Evolutionary conservation across 2,329 filamentous ascomycete species (phyloP).

Genomic region (Talaromyces sp.): DNA sequence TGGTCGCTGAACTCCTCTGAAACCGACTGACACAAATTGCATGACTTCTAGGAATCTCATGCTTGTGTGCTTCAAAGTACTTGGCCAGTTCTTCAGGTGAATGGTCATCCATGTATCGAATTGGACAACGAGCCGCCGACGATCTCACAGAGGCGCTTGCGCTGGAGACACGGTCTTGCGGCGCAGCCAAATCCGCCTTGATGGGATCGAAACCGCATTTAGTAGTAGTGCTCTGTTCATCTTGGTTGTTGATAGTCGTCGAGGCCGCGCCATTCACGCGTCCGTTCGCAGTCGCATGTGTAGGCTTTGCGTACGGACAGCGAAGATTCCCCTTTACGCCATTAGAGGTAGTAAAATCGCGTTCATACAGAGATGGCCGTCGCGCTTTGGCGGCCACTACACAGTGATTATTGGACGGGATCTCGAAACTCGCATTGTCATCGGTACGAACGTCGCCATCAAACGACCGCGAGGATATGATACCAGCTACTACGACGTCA

Average conservation of each 20-base stretch:
- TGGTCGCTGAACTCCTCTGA: conserved; percentile 74
- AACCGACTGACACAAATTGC: conserved; percentile 89
- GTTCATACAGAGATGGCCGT: conserved; percentile 69
- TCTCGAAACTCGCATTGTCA: conserved; percentile 29
- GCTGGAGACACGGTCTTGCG: conserved; percentile 46
- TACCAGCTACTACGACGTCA: conserved; percentile 37
- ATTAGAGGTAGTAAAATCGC: conserved; percentile 78
- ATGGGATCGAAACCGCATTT: conserved; percentile 55
- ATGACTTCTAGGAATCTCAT: conserved; percentile 89
- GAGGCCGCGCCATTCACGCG: conserved; percentile 36
- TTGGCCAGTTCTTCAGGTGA: conserved; percentile 88
- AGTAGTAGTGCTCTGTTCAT: conserved; percentile 37
- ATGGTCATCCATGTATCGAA: conserved; percentile 87
- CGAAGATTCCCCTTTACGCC: conserved; percentile 75
- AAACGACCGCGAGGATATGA: conserved; percentile 21
- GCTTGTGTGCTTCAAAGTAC: conserved; percentile 93
- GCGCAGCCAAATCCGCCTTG: conserved; percentile 44
- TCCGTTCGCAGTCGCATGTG: conserved; percentile 39
- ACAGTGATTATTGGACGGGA: conserved; percentile 40
- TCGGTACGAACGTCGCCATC: conserved; percentile 10
- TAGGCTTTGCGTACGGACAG: conserved; percentile 71
- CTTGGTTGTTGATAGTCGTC: conserved; percentile 23
- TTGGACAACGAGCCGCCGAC: conserved; percentile 73
- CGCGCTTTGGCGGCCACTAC: conserved; percentile 51
- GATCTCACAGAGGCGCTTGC: conserved; percentile 39